Base-by-base conservation (phyloP, 1,284 basidiomycete species). In the Coriolopsis trogii region DNA sequence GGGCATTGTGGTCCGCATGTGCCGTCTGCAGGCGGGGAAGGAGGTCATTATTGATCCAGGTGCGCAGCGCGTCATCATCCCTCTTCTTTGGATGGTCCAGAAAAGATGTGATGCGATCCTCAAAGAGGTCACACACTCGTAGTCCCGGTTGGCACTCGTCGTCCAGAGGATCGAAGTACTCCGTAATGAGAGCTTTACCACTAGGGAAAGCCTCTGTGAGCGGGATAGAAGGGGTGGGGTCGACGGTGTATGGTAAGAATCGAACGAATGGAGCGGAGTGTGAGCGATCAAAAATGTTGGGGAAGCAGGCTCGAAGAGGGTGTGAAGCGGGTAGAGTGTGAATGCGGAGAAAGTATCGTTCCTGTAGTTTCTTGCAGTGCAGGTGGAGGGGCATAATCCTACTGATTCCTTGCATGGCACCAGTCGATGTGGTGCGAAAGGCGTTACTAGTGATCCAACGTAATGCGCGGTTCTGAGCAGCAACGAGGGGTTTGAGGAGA, bases 401-500 rank as follows among this genome's bases (percentile, higher is more conserved):
- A 6, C 34, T 36, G 9, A 53, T 23, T 1, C 23, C 28, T 6
- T 53, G 31, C 13, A 53, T 15, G 0, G 41, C 45, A 23, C 51
- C 51, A 6, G 24, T 23, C 1, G 51, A 46, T 0, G 51, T 44
- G 1, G 51, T 44, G 23, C 41, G 40, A 31, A 53, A 53, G 2
- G 41, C 46, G n/a, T n/a, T n/a, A 0, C 51, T 42, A 8, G 51
- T 48, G 29, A 53, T 53, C 51, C 51, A 53, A 1, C 46, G 51
- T 1, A 53, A 36, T 0, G 51, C 46, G 0, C 18, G 15, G 34
- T 53, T 23, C 9, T 53, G 46, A 0, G 51, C 46, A 3, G 13
- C 16, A 6, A 21, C 7, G 2, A 53, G 41, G 0, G 36, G 41
- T 5, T 31, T 31, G 10, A 53, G 30, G 23, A 31, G 41, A 4